A percentile compares a stretch with the other conserved stretches of the same genome.
Evolutionary conservation across 2,329 filamentous ascomycete species (phyloP).

Genomic region (Talaromyces atroroseus): DNA sequence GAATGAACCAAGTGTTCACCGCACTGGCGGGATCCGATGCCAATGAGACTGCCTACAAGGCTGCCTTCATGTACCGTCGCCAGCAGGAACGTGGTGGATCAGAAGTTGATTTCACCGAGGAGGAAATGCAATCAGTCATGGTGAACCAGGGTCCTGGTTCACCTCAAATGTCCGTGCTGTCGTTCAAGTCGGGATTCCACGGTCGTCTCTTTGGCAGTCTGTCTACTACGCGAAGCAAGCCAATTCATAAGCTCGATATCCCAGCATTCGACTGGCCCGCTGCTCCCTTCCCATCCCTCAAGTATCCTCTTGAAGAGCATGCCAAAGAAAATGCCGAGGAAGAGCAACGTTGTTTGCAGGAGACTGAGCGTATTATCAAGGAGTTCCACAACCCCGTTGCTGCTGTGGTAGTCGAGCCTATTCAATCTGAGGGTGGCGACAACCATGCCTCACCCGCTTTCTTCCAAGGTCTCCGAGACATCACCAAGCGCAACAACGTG

Average conservation of each 20-base stretch:
- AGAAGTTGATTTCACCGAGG: slow-evolving; percentile 69
- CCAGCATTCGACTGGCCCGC: slow-evolving; percentile 94
- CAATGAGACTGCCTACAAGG: slow-evolving; percentile 93
- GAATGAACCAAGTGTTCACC: slow-evolving; percentile 83
- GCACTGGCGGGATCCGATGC: slow-evolving; percentile 84
- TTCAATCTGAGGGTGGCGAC: slow-evolving; percentile 90
- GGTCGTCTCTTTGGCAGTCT: slow-evolving; percentile 82
- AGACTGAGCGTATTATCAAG: slow-evolving; percentile 75
- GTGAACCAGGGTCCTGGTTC: slow-evolving; percentile 73
- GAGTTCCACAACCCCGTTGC: slow-evolving; percentile 73
- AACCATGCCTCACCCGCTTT: slow-evolving; percentile 86
- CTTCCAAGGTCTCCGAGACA: slow-evolving; percentile 74
- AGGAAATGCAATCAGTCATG: slow-evolving; percentile 72
- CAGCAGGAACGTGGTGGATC: slow-evolving; percentile 74
- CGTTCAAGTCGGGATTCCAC: slow-evolving; percentile 85
- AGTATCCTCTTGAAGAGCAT: slow-evolving; percentile 80
- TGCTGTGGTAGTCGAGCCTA: slow-evolving; percentile 80
- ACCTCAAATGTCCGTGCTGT: slow-evolving; percentile 76
- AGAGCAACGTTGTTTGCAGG: slow-evolving; percentile 73
- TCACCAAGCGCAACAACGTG: slow-evolving; percentile 63
- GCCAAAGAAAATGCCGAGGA: slow-evolving; percentile 73
- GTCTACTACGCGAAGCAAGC: slow-evolving; percentile 85
- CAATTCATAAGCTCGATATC: slow-evolving; percentile 92
- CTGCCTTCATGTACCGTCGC: slow-evolving; percentile 87
- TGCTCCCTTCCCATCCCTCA: slow-evolving; percentile 76